Percentiles rank a stretch among this genome's conserved stretches.
These are phyloP conservation scores for Fraxinus excelsior DNA, from an alignment of 257 asterid genomes.

Conservation along the genomic window DNA sequence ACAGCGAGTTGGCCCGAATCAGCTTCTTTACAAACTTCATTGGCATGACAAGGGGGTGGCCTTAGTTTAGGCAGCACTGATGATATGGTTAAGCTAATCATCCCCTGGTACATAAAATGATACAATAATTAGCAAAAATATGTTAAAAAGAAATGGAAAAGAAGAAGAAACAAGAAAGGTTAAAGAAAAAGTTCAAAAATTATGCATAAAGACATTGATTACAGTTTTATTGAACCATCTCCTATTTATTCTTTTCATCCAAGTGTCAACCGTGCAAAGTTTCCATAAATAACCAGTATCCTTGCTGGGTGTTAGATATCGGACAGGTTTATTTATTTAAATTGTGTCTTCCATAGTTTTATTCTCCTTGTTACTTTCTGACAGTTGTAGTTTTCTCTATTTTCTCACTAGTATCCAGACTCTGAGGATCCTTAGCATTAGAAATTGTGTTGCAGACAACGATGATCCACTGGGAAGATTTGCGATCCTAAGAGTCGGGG, in stretches of 20 bases:
- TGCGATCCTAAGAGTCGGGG: too few relatives aligned
- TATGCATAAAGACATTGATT: not conserved
- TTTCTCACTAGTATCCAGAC: too few relatives aligned
- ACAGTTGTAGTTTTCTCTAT: too few relatives aligned
- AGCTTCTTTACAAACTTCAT: conserved; percentile 53
- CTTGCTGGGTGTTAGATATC: too few relatives aligned
- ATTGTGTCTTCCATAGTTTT: too few relatives aligned
- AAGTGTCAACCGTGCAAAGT: not conserved
- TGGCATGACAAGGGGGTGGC: conserved; percentile 62
- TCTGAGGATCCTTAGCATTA: too few relatives aligned
- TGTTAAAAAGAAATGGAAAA: not conserved
- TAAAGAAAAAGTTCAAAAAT: not conserved
- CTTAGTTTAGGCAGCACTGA: conserved; percentile 64
- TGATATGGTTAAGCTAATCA: conserved; percentile 65
- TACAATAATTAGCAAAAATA: not conserved
- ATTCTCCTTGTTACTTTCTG: too few relatives aligned
- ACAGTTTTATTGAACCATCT: too few relatives aligned
- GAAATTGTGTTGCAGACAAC: too few relatives aligned
- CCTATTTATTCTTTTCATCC: too few relatives aligned
- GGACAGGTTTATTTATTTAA: too few relatives aligned
- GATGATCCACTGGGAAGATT: too few relatives aligned
- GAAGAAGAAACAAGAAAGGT: not conserved
- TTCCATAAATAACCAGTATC: not conserved
- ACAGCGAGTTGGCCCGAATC: conserved; percentile 59
- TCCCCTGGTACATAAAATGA: conserved; percentile 49